These are phyloP conservation scores for Puccinellia tenuiflora DNA, from an alignment of 176 grass and related monocot species.

Conservation along the genomic window DNA sequence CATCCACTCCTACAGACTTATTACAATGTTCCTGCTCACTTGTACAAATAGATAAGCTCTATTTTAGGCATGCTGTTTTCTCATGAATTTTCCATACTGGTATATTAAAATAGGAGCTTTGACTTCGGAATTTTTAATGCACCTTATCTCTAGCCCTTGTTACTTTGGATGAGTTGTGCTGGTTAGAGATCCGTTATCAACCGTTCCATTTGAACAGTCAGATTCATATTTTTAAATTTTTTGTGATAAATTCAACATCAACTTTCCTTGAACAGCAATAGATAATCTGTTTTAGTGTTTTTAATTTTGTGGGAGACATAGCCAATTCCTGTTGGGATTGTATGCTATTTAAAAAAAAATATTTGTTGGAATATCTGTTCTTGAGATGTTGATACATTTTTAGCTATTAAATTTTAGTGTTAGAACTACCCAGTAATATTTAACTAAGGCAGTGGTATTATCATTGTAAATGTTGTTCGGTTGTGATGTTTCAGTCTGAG, in stretches of 20 bases:
- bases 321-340: neutral
- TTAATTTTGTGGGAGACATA: neutral
- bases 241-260: neutral
- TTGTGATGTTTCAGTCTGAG: neutral
- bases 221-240: neutral
- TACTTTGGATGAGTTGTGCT: neutral
- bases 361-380: neutral
- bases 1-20: neutral
- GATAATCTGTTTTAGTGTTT: neutral
- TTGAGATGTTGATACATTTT: neutral
- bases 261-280: neutral
- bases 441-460: neutral
- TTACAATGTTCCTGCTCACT: neutral
- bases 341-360: neutral
- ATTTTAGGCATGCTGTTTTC: constrained; percentile 8
- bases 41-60: neutral
- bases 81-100: neutral
- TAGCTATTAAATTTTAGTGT: neutral
- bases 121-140: neutral
- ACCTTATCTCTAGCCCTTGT: neutral
- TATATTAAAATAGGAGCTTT: constrained; percentile 5
- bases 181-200: neutral
- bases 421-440: neutral
- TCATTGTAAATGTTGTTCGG: neutral
- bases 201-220: neutral